phyloP scores from a whole-genome alignment of 371 early-diverging fungal species.

The Actinomortierella wolfii region DNA sequence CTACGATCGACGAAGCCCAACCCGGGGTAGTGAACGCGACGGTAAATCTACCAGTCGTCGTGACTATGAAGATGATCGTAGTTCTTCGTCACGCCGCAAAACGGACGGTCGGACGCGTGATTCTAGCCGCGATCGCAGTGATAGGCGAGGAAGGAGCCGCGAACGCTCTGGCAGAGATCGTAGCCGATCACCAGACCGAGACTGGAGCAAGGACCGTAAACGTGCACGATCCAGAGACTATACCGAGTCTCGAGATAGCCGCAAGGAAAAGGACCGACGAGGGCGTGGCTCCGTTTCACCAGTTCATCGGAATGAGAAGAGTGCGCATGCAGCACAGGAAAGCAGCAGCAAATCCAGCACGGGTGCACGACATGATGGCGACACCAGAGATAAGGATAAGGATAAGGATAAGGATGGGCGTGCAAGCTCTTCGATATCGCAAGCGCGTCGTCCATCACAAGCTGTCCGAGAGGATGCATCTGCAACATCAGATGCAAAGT shows the following conservation, averaged over 20 bases:
- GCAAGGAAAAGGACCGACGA: constrained; percentile 28
- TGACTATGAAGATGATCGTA: constrained; percentile 36
- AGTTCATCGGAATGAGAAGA: constrained; percentile 7
- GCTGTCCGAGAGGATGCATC: constrained; percentile 25
- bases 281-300: constrained; percentile 17
- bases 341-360: constrained; percentile 8
- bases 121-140: constrained; percentile 34
- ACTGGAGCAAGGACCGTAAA: constrained; percentile 22
- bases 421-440: constrained; percentile 7
- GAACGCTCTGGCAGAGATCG: constrained; percentile 33
- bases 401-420: constrained; percentile 28
- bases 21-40: constrained; percentile 24
- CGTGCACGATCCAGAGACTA: constrained; percentile 10
- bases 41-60: constrained; percentile 28
- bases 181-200: constrained; percentile 18
- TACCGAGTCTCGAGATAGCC: constrained; percentile 5
- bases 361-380: constrained; percentile 31
- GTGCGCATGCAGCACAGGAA: constrained; percentile 8
- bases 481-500: constrained; percentile 1
- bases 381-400: constrained; percentile 12
- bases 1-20: constrained; percentile 20
- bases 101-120: constrained; percentile 27
- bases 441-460: constrained; percentile 28
- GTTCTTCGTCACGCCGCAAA: constrained; percentile 20
- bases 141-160: constrained; percentile 30